Percentiles rank a stretch among this genome's conserved stretches.
Conservation (phyloP, 2,329 filamentous ascomycete species). For the Xylariales sp. region DNA sequence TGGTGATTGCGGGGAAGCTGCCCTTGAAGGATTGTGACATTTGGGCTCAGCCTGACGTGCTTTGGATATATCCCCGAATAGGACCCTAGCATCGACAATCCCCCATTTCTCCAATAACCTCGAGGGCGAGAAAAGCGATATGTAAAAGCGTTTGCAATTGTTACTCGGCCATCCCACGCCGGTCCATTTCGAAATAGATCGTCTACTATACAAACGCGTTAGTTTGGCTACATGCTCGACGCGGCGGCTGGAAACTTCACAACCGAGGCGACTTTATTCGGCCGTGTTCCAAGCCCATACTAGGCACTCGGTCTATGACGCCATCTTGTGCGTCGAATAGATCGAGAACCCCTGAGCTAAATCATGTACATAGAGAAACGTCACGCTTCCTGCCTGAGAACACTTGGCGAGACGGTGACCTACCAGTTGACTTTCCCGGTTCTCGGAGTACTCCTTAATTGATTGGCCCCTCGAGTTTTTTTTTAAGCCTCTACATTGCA, state of each 20-base stretch:
- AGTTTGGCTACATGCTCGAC: no score
- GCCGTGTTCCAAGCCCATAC: neutral
- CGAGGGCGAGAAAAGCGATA: neutral
- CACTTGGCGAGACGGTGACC: neutral
- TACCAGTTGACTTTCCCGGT: neutral
- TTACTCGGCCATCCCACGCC: neutral
- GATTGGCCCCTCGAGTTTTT: neutral
- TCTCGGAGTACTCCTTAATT: conserved; percentile 5
- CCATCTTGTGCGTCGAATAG: neutral
- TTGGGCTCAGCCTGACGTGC: conserved; percentile 41
- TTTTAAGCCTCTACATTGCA: neutral
- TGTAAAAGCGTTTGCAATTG: conserved; percentile 1
- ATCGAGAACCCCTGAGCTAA: neutral
- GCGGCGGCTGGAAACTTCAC: neutral
- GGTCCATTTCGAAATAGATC: neutral
- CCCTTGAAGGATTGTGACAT: conserved; percentile 41
- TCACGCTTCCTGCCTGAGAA: neutral
- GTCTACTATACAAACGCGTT: neutral
- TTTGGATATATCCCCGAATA: conserved; percentile 21
- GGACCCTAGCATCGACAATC: conserved; percentile 23
- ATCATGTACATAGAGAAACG: neutral
- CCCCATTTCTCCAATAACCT: conserved; percentile 9
- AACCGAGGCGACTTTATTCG: neutral
- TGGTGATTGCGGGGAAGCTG: conserved; percentile 39
- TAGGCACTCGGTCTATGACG: neutral